Conservation (phyloP, 768 basidiomycete genomes). For the Serendipita sp. region DNA sequence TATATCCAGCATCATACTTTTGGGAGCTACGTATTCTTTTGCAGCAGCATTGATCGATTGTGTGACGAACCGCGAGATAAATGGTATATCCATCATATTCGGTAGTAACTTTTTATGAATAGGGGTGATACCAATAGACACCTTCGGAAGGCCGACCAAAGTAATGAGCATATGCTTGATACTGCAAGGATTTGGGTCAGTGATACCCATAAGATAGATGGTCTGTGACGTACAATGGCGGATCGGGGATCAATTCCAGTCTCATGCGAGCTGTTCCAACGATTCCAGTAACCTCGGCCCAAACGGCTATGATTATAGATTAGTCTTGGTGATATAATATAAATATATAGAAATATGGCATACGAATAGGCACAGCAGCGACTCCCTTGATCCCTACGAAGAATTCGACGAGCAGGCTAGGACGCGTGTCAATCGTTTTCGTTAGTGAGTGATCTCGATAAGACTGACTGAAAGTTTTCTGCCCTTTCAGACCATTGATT, state of each 20-base stretch:
- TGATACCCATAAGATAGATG: neutral
- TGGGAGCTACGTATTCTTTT: conserved; percentile 7
- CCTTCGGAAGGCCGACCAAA: conserved; percentile 3
- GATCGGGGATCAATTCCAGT: conserved; percentile 2
- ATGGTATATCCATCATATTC: neutral
- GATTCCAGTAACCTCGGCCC: conserved; percentile 6
- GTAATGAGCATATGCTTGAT: conserved; percentile 6
- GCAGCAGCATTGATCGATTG: conserved; percentile 6
- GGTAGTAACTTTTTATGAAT: conserved; percentile 5
- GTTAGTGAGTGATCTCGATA: neutral
- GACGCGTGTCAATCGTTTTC: neutral
- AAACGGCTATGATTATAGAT: neutral
- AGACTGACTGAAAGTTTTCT: conserved; percentile 2
- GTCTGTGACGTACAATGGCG: neutral
- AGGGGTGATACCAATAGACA: conserved; percentile 5
- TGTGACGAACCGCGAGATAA: neutral
- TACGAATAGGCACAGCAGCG: conserved; percentile 4
- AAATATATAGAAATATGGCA: neutral
- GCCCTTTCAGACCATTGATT: neutral
- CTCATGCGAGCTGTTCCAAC: conserved; percentile 3
- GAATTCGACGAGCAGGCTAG: conserved; percentile 7
- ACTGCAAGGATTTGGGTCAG: neutral
- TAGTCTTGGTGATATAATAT: too few relatives aligned
- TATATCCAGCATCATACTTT: conserved; percentile 5
- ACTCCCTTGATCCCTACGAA: conserved; percentile 6